These are phyloP conservation scores for Melanomma pulvis-pyrius DNA, from an alignment of 495 filamentous ascomycete genomes.

Conservation along the genomic window DNA sequence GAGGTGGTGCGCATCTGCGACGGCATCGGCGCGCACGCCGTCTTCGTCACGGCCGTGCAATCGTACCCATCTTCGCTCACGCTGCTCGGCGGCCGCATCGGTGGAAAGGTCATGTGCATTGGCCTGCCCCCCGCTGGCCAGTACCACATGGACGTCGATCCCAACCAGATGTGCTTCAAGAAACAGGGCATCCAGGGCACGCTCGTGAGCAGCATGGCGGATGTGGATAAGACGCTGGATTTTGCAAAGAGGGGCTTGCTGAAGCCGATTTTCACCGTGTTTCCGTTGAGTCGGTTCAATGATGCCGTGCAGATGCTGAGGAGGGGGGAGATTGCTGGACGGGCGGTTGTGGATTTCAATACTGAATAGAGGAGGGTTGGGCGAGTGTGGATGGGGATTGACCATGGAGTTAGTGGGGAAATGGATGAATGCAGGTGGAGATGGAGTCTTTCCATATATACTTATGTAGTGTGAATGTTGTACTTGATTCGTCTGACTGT, in stretches of 20 bases:
- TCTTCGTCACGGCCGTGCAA: conserved; percentile 39
- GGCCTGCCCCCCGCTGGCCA: conserved; percentile 33
- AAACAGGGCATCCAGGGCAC: conserved; percentile 37
- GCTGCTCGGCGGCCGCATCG: conserved; percentile 25
- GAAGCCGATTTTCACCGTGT: conserved; percentile 39
- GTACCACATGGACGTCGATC: conserved; percentile 34
- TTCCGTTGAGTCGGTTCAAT: conserved; percentile 28
- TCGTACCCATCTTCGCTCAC: conserved; percentile 25
- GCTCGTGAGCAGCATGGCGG: conserved; percentile 38
- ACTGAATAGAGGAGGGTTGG: conserved; percentile 17
- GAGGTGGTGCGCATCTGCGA: conserved; percentile 34
- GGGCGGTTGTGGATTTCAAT: conserved; percentile 41
- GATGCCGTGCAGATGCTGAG: conserved; percentile 40
- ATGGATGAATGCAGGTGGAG: too few species aligned
- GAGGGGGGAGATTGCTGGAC: conserved; percentile 39
- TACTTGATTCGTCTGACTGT: too few species aligned
- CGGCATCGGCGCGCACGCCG: conserved; percentile 40
- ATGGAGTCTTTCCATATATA: too few species aligned
- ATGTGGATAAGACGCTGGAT: conserved; percentile 39
- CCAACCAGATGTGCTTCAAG: conserved; percentile 35
- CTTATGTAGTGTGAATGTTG: too few species aligned
- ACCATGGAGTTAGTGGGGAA: too few species aligned
- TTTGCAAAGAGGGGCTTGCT: conserved; percentile 39
- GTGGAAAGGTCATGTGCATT: conserved; percentile 41
- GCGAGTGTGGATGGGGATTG: too few species aligned